Base-by-base conservation (phyloP, 371 early-diverging fungal species). In the Basidiobolus heterosporus region DNA sequence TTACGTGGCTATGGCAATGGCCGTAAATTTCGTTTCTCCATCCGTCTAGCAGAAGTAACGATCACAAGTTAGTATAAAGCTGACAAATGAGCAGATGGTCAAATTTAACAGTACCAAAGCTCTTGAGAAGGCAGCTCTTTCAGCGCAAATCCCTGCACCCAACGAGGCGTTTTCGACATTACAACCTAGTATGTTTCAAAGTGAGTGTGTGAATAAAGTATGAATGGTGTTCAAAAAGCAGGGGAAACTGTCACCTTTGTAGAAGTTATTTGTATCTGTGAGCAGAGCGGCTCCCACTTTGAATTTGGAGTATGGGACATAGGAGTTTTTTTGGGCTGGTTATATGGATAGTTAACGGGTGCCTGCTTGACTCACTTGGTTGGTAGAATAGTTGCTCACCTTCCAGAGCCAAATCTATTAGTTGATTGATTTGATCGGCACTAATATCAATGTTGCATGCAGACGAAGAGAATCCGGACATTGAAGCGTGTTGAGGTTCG, bases 291-390 rank as follows among this genome's bases (percentile, higher is more conserved):
- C 81, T 22, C 89, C 89, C 4, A 88, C 85, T 18, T 80, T 67
- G 61, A 88, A 88, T 46, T 85, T 82, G 41, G 80, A 79, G 65
- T 88, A 88, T n/a, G 89, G 89, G 4, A 74, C 70, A 59, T 88
- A 86, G 0, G 78, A 67, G 11, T 46, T 45, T 15, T 64, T 64
- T 47, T 61, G 66, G 24, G 74, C 78, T 77, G 52, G 9, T 30
- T 22, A 44, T 35, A 16, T 2, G 7, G n/a, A n/a, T n/a, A n/a
- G n/a, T n/a, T n/a, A n/a, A n/a, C n/a, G n/a, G n/a, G n/a, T n/a
- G n/a, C n/a, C n/a, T n/a, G n/a, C n/a, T n/a, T n/a, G n/a, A n/a
- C n/a, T n/a, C n/a, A n/a, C n/a, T n/a, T n/a, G n/a, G n/a, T n/a
- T 14, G 4, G 4, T 16, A 1, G 14, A 39, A 40, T 15, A 9